Base-by-base conservation (phyloP, 352 stramenopile species). In the Phytophthora kernoviae region DNA sequence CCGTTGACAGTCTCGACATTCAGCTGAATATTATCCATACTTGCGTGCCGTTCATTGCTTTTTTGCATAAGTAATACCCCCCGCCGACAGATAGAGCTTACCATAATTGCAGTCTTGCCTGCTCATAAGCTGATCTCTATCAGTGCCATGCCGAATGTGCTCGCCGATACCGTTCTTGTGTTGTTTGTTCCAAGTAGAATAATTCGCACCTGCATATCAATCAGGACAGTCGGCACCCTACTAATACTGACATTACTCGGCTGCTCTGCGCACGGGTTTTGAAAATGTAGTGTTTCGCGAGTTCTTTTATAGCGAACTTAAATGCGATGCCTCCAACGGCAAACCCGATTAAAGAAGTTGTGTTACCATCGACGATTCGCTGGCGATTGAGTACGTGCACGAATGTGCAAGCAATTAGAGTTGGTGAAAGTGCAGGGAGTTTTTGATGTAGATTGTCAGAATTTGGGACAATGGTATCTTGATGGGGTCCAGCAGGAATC, bases 121-220 rank as follows among this genome's bases (percentile, higher is more conserved):
- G 54, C 32, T 2, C 73, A 65, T 2, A 65, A 42, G 10, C 33
- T 18, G 42, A 79, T 59, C 57, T 79, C 73, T 12, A 77, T 20
- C 5, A 63, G 33, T 0, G 69, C 64, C 69, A 81, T 70, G 0
- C 34, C 48, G 6, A 75, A 24, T 4, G 60, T 43, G 15, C 69
- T 70, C 1, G 37, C 24, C 0, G 61, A 33, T 15, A 50, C 65
- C 5, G 51, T 50, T 12, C 32, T 24, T 4, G 43, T 60, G 11
- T 20, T 70, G 1, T 62, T 56, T 0, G 39, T 60, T 11, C 65
- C 56, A 14, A 75, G 49, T 17, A 82, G 33, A 46, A 70, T 57
- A 8, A 79, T 58, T 21, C 73, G 62, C 4, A 70, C 40, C 15
- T 82, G 69, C 1, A 66, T 81, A 36, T 82, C 70, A 34, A 82